A percentile compares a stretch with the other conserved stretches of the same genome.
Conservation (phyloP, 2,329 filamentous ascomycete species). For the Thelonectria blattea region DNA sequence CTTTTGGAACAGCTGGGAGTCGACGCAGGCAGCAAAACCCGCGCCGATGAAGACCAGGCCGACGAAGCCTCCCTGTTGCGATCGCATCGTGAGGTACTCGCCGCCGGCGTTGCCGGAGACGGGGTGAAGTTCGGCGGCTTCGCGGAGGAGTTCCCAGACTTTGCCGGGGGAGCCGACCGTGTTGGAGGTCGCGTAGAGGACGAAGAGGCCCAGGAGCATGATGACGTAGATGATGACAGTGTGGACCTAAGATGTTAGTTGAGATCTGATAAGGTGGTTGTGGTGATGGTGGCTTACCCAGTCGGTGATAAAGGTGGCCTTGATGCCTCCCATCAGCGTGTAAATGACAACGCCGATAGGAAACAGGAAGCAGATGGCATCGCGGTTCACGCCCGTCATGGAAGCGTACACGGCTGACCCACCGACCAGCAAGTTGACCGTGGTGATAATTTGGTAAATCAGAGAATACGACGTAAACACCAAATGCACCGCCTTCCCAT, state of each 20-base stretch:
- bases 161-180: conserved; percentile 10
- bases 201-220: conserved; percentile 16
- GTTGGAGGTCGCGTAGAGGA: conserved; percentile 15
- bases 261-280: neutral
- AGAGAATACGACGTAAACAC: conserved; percentile 15
- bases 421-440: conserved; percentile 19
- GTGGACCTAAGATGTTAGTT: conserved; percentile 1
- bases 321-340: conserved; percentile 19
- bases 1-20: conserved; percentile 51
- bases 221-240: conserved; percentile 19
- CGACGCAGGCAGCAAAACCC: conserved; percentile 12
- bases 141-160: conserved; percentile 15
- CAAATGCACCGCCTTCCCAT: conserved; percentile 14
- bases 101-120: conserved; percentile 13
- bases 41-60: conserved; percentile 17
- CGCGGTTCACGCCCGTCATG: conserved; percentile 19
- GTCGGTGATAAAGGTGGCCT: conserved; percentile 18
- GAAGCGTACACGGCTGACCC: conserved; percentile 20
- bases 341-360: conserved; percentile 18
- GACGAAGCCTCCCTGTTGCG: conserved; percentile 13
- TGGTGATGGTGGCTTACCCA: conserved; percentile 6
- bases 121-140: conserved; percentile 10
- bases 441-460: conserved; percentile 18
- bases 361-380: conserved; percentile 20
- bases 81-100: conserved; percentile 17